phyloP scores from a whole-genome alignment of 176 grass and related monocot species.

The Cenchrus fungigraminus region DNA sequence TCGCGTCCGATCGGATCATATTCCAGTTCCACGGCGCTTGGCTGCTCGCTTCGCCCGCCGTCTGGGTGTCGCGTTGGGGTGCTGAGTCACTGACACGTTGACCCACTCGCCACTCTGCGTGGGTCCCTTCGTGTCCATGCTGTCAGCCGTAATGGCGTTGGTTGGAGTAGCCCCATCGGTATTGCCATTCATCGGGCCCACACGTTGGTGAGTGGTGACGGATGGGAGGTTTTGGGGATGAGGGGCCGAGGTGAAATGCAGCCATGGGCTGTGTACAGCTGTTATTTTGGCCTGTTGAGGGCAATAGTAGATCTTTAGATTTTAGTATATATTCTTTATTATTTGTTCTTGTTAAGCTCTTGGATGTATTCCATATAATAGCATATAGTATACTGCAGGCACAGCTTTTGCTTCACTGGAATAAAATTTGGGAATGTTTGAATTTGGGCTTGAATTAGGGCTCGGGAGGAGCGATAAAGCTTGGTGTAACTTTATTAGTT shows the following conservation, averaged over 20 bases:
- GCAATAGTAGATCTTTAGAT: conserved; percentile 23
- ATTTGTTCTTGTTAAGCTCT: not conserved
- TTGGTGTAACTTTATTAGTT: not conserved
- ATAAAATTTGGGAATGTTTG: conserved; percentile 19
- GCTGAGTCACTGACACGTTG: conserved; percentile 33
- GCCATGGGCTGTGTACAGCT: conserved; percentile 52
- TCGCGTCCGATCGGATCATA: conserved; percentile 36
- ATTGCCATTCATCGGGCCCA: conserved; percentile 34
- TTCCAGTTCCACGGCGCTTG: not conserved
- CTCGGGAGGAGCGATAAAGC: not conserved
- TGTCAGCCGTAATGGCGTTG: conserved; percentile 24
- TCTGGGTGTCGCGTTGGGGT: conserved; percentile 26
- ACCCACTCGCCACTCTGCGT: not conserved
- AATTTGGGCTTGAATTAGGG: not conserved
- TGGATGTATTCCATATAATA: not conserved
- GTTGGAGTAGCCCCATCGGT: conserved; percentile 24
- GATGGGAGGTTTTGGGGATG: conserved; percentile 21
- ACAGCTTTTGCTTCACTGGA: not conserved
- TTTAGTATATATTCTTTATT: conserved; percentile 45
- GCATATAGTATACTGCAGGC: not conserved
- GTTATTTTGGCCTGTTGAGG: conserved; percentile 22
- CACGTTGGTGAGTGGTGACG: conserved; percentile 29
- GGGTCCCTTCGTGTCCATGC: not conserved
- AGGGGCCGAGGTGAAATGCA: conserved; percentile 8
- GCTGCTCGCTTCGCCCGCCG: conserved; percentile 49